Evolutionary conservation across 495 filamentous ascomycete genomes (phyloP), one percentile per base, ranked within the genome.

Genomic region (Hypoxylon intermedium): DNA sequence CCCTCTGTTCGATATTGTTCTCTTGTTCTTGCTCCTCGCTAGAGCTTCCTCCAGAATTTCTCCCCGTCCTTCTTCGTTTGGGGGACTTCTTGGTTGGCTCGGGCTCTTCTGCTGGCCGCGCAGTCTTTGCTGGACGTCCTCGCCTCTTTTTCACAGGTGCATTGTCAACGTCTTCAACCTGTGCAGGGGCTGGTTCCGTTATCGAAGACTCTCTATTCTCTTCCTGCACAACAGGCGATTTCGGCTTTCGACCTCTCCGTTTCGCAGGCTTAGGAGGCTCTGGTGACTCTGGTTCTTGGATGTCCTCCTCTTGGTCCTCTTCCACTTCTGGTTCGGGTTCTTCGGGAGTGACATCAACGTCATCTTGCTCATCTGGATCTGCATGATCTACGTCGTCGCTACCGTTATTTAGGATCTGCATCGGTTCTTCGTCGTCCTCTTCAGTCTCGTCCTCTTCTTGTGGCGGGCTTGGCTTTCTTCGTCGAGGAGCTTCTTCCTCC

Each of bases 341-440:
- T 53, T 49, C 31, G n/a, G 24, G 37, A 18, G 30, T 12, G 0
- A 59, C 53, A 2, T 60, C 65, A 33, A 50, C 47, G 40, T 50
- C 54, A 9, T 50, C 54, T 31, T 42, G 40, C 5, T 57, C 38
- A 0, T 48, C 53, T 15, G 36, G 21, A 44, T 52, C 53, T n/a
- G 48, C 13, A 15, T 40, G 0, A 26, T 56, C 68, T 4, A 65
- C 34, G 24, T 73, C 65, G 50, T 69, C 67, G 21, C 57, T 58
- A 1, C 47, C 67, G 13, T 64, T 66, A 53, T 72, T 63, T 19
- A 72, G 45, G 51, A 80, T 72, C 26, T 65, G 71, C 58, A 77
- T 69, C 26, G 74, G 31, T 30, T 69, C 70, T 9, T 66, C 67
- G 5, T 71, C 67, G 12, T 65, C 60, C 11, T 69, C 67, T 0